A percentile compares a stretch with the other conserved stretches of the same genome.
Conservation (phyloP, 1,139 yeast genomes). For the Pichia sp. region DNA sequence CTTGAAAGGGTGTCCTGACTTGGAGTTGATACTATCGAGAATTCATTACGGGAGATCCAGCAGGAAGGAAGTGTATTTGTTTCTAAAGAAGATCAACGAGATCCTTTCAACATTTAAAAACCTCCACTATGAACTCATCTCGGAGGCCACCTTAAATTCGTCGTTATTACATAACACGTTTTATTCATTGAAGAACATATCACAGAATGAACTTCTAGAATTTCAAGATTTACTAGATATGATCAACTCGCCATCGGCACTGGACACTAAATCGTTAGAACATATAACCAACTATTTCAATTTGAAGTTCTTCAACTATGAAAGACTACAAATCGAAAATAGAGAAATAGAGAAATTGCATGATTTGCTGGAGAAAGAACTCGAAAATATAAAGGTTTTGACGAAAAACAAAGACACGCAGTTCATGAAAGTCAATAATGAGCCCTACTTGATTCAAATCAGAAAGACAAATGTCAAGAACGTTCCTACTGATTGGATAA, state of each 20-base stretch:
- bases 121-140: conserved; percentile 16
- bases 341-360: conserved; percentile 43
- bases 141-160: conserved; percentile 18
- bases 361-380: conserved; percentile 46
- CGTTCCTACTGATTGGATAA: conserved; percentile 74
- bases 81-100: conserved; percentile 51
- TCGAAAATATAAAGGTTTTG: conserved; percentile 41
- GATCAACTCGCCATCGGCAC: conserved; percentile 59
- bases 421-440: conserved; percentile 57
- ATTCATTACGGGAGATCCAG: conserved; percentile 65
- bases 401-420: conserved; percentile 59
- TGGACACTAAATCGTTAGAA: conserved; percentile 44
- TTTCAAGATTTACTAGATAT: conserved; percentile 42
- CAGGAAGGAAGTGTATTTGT: conserved; percentile 62
- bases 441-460: conserved; percentile 73
- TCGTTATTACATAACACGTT: conserved; percentile 17
- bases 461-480: conserved; percentile 54
- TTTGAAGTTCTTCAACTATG: conserved; percentile 38
- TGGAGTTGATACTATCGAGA: conserved; percentile 65
- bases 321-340: conserved; percentile 39
- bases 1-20: conserved; percentile 54
- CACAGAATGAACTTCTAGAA: conserved; percentile 16
- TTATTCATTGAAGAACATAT: conserved; percentile 10
- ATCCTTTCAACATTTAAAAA: conserved; percentile 35
- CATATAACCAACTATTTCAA: conserved; percentile 58